Conservation (phyloP, 257 asterid species). For the Solanum tarijense region DNA sequence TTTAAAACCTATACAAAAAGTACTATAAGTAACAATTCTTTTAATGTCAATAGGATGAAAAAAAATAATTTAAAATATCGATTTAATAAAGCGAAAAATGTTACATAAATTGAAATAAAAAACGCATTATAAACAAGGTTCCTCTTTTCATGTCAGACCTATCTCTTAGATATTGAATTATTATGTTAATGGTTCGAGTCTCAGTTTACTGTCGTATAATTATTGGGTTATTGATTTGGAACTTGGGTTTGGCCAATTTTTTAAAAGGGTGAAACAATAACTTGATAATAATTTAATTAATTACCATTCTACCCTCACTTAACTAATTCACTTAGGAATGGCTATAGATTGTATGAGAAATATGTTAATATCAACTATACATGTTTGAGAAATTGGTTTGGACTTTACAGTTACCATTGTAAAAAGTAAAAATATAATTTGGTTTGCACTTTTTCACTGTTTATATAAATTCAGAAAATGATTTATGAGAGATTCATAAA, state of each 20-base stretch:
- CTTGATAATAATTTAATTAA: no score
- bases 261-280: no score
- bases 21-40: background rate
- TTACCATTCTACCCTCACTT: background rate
- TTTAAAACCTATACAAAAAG: background rate
- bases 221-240: background rate
- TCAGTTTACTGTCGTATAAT: background rate
- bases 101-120: no score
- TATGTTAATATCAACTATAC: background rate
- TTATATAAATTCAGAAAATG: no score
- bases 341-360: background rate
- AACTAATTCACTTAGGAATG: background rate
- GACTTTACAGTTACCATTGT: no score
- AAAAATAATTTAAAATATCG: background rate
- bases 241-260: background rate
- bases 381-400: background rate
- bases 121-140: no score
- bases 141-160: background rate
- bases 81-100: background rate
- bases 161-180: no score
- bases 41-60: background rate
- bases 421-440: no score
- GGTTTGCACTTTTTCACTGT: no score
- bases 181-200: background rate
- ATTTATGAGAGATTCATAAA: no score